Evolutionary conservation across 106 monocot genomes (phyloP).

Genomic region (Allium fistulosum): DNA sequence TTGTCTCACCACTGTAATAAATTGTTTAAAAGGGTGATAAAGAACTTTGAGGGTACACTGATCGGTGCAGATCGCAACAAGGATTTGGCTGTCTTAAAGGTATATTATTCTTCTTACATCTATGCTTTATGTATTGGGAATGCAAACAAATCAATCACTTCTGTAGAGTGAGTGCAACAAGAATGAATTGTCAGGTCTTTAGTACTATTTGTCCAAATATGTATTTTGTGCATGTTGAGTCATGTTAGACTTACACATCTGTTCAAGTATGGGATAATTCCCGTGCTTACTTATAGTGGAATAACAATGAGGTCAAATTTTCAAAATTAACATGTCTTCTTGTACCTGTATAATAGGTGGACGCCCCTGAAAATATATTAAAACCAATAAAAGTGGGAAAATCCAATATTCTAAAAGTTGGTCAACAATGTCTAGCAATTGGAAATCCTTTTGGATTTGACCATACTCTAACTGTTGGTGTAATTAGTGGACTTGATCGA

Average conservation of each 20-base stretch:
- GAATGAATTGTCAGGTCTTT: no score
- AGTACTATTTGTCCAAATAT: no score
- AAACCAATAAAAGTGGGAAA: slow-evolving; percentile 77
- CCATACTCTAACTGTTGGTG: slow-evolving; percentile 90
- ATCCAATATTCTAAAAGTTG: slow-evolving; percentile 71
- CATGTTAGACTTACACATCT: no score
- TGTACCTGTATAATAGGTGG: slow-evolving; percentile 38
- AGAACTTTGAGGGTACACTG: slow-evolving; percentile 87
- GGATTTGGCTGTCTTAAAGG: slow-evolving; percentile 95
- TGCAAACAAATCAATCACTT: no score
- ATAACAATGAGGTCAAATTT: no score
- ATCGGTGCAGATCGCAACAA: slow-evolving; percentile 82
- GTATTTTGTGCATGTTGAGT: no score
- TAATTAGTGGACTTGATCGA: slow-evolving; percentile 89
- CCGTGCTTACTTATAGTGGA: no score
- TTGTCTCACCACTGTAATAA: not conserved
- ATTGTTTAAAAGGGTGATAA: slow-evolving; percentile 62
- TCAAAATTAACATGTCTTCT: not conserved
- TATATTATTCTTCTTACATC: slow-evolving; percentile 6
- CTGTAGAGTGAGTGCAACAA: no score
- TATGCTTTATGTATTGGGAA: no score
- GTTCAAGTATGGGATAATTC: no score
- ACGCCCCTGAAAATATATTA: slow-evolving; percentile 69
- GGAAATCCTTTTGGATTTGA: slow-evolving; percentile 99
- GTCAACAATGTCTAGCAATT: slow-evolving; percentile 92